These are phyloP conservation scores for Salix viminalis DNA, from an alignment of 345 rosid genomes.

Conservation along the genomic window DNA sequence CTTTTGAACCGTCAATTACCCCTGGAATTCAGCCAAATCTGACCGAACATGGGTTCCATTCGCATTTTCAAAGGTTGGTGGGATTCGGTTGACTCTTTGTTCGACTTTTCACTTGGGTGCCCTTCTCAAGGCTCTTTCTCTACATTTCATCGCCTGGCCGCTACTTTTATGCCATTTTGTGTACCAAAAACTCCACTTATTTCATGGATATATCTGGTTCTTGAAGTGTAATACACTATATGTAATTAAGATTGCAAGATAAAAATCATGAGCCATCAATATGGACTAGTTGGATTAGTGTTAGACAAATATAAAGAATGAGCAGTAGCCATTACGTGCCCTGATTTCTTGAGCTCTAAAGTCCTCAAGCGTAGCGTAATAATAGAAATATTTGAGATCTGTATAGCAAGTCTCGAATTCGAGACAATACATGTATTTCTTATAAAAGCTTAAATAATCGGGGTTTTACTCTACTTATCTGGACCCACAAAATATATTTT, in stretches of 20 bases:
- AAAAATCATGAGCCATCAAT: background rate
- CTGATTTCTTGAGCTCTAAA: background rate
- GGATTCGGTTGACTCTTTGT: background rate
- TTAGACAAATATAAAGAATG: background rate
- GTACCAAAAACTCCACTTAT: background rate
- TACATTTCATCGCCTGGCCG: too few relatives aligned
- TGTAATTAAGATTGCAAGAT: background rate
- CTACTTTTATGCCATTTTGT: too few relatives aligned
- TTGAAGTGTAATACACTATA: background rate
- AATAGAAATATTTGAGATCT: too few relatives aligned
- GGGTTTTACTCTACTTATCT: too few relatives aligned
- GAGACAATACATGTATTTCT: too few relatives aligned
- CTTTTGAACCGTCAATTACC: background rate
- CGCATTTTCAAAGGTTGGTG: background rate
- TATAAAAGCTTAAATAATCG: rapidly evolving
- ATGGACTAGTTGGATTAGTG: background rate
- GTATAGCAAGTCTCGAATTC: too few relatives aligned
- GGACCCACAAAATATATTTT: too few relatives aligned
- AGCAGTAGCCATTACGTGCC: background rate
- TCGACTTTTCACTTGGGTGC: too few relatives aligned
- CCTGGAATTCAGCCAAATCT: background rate
- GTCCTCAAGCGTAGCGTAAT: background rate
- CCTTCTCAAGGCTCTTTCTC: too few relatives aligned
- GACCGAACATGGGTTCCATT: background rate
- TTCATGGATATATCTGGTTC: background rate